These are phyloP conservation scores for Trichocomaceae sp. DNA, from an alignment of 2,329 filamentous ascomycete genomes.

Conservation along the genomic window DNA sequence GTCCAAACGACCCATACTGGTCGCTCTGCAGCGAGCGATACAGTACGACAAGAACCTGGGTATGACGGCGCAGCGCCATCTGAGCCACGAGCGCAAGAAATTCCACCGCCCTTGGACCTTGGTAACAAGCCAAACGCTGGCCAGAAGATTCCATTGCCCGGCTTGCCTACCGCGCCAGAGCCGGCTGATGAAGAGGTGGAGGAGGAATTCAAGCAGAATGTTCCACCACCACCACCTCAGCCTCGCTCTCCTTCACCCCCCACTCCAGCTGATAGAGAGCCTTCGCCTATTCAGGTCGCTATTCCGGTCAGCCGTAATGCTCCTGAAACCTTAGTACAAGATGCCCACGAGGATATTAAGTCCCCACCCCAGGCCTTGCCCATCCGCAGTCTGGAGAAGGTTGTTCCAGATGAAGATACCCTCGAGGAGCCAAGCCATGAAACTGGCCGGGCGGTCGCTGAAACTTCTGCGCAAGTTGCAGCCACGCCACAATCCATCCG, in stretches of 20 bases:
- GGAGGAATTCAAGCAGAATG: slow-evolving; percentile 26
- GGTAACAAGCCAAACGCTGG: slow-evolving; percentile 61
- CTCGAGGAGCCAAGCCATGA: slow-evolving; percentile 56
- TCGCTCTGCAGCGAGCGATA: slow-evolving; percentile 50
- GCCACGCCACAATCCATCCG: slow-evolving; percentile 55
- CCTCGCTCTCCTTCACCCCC: slow-evolving; percentile 47
- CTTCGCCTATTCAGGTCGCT: slow-evolving; percentile 76
- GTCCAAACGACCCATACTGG: slow-evolving; percentile 70
- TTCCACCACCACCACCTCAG: slow-evolving; percentile 37
- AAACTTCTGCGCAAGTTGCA: slow-evolving; percentile 47
- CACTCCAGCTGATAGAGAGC: slow-evolving; percentile 43
- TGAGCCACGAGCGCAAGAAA: slow-evolving; percentile 28
- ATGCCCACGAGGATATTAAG: slow-evolving; percentile 38
- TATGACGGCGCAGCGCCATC: slow-evolving; percentile 46
- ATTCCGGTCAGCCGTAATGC: slow-evolving; percentile 69
- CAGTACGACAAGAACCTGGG: slow-evolving; percentile 59
- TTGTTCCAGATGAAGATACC: slow-evolving; percentile 58
- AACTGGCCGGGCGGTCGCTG: slow-evolving; percentile 53
- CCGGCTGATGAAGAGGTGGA: slow-evolving; percentile 45
- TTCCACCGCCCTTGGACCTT: slow-evolving; percentile 55
- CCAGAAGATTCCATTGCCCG: slow-evolving; percentile 70
- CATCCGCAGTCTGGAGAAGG: slow-evolving; percentile 54
- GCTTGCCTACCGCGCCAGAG: slow-evolving; percentile 41
- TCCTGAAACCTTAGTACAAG: slow-evolving; percentile 33
- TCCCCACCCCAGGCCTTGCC: slow-evolving; percentile 49